phyloP scores from a whole-genome alignment of 495 filamentous ascomycete genomes.

The Aspergillus cristatus region DNA sequence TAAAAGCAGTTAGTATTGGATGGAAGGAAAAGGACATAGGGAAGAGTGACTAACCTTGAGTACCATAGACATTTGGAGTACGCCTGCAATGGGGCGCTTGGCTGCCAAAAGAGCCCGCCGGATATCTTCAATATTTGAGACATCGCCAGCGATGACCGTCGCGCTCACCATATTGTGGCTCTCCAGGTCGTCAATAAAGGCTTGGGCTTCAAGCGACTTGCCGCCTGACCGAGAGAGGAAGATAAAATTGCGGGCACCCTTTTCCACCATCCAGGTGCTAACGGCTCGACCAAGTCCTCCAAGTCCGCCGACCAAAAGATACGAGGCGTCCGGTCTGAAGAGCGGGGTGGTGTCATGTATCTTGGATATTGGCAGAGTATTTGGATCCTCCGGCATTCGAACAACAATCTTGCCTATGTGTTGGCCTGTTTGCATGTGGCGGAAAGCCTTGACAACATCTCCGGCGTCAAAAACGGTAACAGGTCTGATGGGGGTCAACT shows the following conservation, averaged over 20 bases:
- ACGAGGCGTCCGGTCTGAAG: slow-evolving; percentile 15
- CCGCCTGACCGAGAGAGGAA: slow-evolving; percentile 24
- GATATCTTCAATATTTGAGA: slow-evolving; percentile 2
- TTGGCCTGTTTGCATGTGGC: slow-evolving; percentile 34
- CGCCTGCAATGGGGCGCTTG: slow-evolving; percentile 7
- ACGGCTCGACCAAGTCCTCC: slow-evolving; percentile 51
- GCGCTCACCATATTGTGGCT: slow-evolving; percentile 1
- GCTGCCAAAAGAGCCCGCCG: neutral
- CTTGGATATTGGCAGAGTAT: neutral
- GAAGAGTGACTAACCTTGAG: too few relatives aligned
- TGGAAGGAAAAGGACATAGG: too few relatives aligned
- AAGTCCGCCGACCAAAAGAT: slow-evolving; percentile 35
- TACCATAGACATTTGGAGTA: slow-evolving; percentile 24
- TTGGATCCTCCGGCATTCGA: slow-evolving; percentile 5
- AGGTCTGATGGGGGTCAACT: slow-evolving; percentile 25
- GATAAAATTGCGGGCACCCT: slow-evolving; percentile 46
- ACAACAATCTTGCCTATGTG: slow-evolving; percentile 20
- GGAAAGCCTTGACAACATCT: slow-evolving; percentile 37
- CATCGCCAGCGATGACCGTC: neutral
- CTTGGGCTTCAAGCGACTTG: neutral
- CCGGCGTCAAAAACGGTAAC: slow-evolving; percentile 28
- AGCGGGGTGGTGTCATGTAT: slow-evolving; percentile 3
- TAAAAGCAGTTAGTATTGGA: neutral
- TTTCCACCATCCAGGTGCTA: slow-evolving; percentile 46
- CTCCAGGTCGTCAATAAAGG: slow-evolving; percentile 29